phyloP scores from a whole-genome alignment of 2,329 filamentous ascomycete genomes.

The Juglanconis sp. region DNA sequence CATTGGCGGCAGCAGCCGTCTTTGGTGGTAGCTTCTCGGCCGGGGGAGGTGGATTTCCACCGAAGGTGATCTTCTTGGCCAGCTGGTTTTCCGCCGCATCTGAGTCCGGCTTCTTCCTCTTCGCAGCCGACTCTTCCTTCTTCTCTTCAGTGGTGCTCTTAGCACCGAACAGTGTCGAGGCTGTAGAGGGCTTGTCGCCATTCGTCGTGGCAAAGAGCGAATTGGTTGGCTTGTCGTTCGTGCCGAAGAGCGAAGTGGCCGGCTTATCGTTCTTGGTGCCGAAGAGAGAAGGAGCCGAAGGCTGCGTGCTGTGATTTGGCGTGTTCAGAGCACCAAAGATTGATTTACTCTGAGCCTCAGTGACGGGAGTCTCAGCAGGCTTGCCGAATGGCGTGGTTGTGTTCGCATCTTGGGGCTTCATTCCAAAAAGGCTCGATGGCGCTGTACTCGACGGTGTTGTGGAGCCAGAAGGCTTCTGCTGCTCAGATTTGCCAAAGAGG shows the following conservation, averaged over 20 bases:
- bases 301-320: slow-evolving; percentile 16
- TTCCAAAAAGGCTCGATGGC: slow-evolving; percentile 10
- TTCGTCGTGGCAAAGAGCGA: slow-evolving; percentile 14
- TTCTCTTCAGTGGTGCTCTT: slow-evolving; percentile 8
- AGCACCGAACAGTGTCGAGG: slow-evolving; percentile 13
- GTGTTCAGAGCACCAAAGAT: slow-evolving; percentile 29
- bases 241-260: slow-evolving; percentile 13
- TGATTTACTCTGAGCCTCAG: slow-evolving; percentile 28
- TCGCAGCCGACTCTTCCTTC: slow-evolving; percentile 10
- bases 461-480: slow-evolving; percentile 25
- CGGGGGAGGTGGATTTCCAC: slow-evolving; percentile 11
- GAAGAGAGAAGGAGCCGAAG: slow-evolving; percentile 26
- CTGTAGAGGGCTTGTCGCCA: slow-evolving; percentile 7
- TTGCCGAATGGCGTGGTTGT: slow-evolving; percentile 24
- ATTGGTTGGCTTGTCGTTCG: slow-evolving; percentile 1
- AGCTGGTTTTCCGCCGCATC: slow-evolving; percentile 9
- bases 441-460: slow-evolving; percentile 22
- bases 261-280: slow-evolving; percentile 15
- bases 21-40: slow-evolving; percentile 16
- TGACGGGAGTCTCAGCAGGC: slow-evolving; percentile 26
- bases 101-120: slow-evolving; percentile 14
- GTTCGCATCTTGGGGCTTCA: slow-evolving; percentile 9
- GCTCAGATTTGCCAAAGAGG: slow-evolving; percentile 15
- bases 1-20: slow-evolving; percentile 18
- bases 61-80: slow-evolving; percentile 13